Percentiles rank a stretch among this genome's conserved stretches.
Conservation (phyloP, 2,329 filamentous ascomycete species). For the Sporothrix luriei region DNA sequence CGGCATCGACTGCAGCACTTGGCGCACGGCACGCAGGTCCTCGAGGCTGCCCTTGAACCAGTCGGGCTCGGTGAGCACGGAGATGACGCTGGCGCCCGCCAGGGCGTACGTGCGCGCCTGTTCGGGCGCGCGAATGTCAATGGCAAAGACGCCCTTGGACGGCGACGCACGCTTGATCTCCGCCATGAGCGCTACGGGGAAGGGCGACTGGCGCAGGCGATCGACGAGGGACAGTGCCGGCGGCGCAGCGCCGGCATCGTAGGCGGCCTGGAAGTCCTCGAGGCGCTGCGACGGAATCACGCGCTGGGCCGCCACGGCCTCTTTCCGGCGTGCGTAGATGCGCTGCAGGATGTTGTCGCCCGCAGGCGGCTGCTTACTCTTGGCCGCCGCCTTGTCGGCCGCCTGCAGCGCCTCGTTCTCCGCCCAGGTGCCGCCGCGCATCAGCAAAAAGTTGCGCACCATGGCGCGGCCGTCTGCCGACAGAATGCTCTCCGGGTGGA, state of each 20-base stretch:
- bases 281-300: conserved; percentile 80
- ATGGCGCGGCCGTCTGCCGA: conserved; percentile 85
- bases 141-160: conserved; percentile 91
- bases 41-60: conserved; percentile 99
- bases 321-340: conserved; percentile 82
- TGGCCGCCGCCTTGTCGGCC: conserved; percentile 37
- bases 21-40: conserved; percentile 82
- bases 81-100: conserved; percentile 94
- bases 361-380: no score
- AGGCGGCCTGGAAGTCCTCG: conserved; percentile 81
- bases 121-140: conserved; percentile 81
- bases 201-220: conserved; percentile 78
- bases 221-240: conserved; percentile 79
- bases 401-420: conserved; percentile 68
- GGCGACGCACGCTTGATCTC: conserved; percentile 97
- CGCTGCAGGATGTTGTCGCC: conserved; percentile 90
- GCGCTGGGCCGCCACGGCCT: conserved; percentile 78
- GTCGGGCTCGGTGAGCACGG: conserved; percentile 95
- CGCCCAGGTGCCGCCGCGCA: conserved; percentile 89
- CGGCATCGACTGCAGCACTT: conserved; percentile 85
- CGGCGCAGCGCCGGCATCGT: conserved; percentile 80
- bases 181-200: conserved; percentile 89
- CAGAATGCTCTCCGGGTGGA: conserved; percentile 95
- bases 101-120: conserved; percentile 91
- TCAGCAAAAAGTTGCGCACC: conserved; percentile 86